A percentile compares a stretch with the other conserved stretches of the same genome.
These are phyloP conservation scores for Mucor saturninus DNA, from an alignment of 371 early-diverging fungal species.

Conservation along the genomic window DNA sequence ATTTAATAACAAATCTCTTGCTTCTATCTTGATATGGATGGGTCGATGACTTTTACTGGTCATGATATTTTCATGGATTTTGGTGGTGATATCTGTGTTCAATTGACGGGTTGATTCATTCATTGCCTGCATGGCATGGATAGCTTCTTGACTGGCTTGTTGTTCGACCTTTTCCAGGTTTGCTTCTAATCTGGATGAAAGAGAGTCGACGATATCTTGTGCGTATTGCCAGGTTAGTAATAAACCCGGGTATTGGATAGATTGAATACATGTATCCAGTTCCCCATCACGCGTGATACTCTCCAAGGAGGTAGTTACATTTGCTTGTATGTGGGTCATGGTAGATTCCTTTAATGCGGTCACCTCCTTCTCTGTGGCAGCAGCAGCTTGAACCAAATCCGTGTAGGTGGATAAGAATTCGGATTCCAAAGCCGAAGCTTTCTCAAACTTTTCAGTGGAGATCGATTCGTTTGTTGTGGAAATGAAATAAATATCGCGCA, in stretches of 20 bases:
- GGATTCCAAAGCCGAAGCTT: constrained; percentile 49
- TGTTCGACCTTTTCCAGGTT: constrained; percentile 55
- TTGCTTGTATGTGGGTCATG: not conserved
- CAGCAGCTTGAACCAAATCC: not conserved
- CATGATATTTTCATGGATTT: not conserved
- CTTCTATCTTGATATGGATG: constrained; percentile 10
- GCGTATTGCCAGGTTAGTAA: constrained; percentile 87
- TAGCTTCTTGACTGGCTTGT: constrained; percentile 68
- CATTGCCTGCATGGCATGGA: constrained; percentile 36
- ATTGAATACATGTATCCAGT: constrained; percentile 64
- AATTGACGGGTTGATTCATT: not conserved
- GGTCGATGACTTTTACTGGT: not conserved
- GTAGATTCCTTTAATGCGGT: not conserved
- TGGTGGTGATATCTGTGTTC: not conserved
- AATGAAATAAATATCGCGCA: constrained; percentile 67
- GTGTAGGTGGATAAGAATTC: constrained; percentile 30
- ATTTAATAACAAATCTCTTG: constrained; percentile 7
- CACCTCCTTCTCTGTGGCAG: not conserved
- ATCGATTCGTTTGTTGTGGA: constrained; percentile 57
- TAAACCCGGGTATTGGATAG: constrained; percentile 84
- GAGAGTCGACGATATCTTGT: constrained; percentile 69
- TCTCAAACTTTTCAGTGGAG: constrained; percentile 35
- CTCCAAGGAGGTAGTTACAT: not conserved
- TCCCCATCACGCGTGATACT: constrained; percentile 55
- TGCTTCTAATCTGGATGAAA: constrained; percentile 62